Evolutionary conservation across 768 basidiomycete genomes (phyloP).

Genomic region (Boletellus emodensis): DNA sequence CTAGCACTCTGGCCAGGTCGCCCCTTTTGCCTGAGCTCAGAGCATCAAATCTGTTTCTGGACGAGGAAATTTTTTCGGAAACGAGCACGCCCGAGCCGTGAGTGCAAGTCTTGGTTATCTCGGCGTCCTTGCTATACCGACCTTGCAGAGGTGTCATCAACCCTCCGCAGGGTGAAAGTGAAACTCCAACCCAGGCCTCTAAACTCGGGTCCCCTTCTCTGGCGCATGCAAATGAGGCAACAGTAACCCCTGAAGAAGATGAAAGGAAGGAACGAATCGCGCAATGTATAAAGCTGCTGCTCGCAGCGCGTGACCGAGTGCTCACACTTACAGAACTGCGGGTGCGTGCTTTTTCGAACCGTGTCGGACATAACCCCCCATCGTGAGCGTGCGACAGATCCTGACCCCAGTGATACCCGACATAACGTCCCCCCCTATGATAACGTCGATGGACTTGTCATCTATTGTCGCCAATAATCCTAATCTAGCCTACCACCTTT

Average conservation of each 20-base stretch:
- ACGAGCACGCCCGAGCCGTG: slow-evolving; percentile 47
- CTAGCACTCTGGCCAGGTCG: slow-evolving; percentile 68
- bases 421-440: slow-evolving; percentile 45
- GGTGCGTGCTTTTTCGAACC: slow-evolving; percentile 30
- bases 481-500: slow-evolving; percentile 62
- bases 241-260: slow-evolving; percentile 49
- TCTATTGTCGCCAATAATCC: slow-evolving; percentile 67
- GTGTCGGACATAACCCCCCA: background rate
- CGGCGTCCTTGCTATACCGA: slow-evolving; percentile 15
- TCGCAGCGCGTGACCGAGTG: slow-evolving; percentile 66
- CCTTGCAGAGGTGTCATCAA: slow-evolving; percentile 15
- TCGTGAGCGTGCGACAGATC: slow-evolving; percentile 32
- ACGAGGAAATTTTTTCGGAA: slow-evolving; percentile 52
- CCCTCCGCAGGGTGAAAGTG: slow-evolving; percentile 5
- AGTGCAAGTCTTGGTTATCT: slow-evolving; percentile 16
- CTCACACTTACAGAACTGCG: slow-evolving; percentile 75
- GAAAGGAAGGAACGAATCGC: slow-evolving; percentile 53
- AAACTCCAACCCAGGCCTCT: background rate
- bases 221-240: slow-evolving; percentile 4
- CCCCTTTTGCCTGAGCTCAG: slow-evolving; percentile 72
- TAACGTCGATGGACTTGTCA: slow-evolving; percentile 65
- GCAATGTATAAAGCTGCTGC: slow-evolving; percentile 63
- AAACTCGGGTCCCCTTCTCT: slow-evolving; percentile 1
- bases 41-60: slow-evolving; percentile 66
- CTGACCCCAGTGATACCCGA: slow-evolving; percentile 48